phyloP scores from a whole-genome alignment of 2,329 filamentous ascomycete genomes.

The Domatiomyces globalis region DNA sequence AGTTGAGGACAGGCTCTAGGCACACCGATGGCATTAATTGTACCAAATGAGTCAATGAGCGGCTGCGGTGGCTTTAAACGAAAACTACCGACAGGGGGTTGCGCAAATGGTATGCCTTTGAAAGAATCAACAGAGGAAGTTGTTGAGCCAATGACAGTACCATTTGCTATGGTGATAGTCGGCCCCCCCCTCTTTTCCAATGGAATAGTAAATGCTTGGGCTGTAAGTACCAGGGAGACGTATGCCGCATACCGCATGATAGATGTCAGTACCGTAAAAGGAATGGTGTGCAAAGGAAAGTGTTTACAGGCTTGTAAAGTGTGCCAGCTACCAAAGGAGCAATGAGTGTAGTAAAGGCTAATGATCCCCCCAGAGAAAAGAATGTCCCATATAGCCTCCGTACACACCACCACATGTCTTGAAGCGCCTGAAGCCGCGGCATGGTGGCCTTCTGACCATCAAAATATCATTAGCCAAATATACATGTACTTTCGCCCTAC shows the following conservation, averaged over 20 bases:
- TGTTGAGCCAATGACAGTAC: not conserved
- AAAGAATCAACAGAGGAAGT: constrained; percentile 4
- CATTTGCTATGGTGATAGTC: not conserved
- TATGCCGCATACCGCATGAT: not conserved
- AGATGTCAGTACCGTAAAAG: not conserved
- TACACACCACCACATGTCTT: not conserved
- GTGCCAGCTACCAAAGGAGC: too few species aligned
- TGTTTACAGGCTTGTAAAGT: too few species aligned
- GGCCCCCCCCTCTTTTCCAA: not conserved
- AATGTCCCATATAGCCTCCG: too few species aligned
- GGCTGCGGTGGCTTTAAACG: not conserved
- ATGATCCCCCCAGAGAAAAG: too few species aligned
- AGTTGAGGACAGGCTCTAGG: not conserved
- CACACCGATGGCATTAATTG: not conserved
- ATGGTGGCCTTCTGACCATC: not conserved
- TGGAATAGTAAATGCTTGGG: not conserved
- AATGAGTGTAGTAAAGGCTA: too few species aligned
- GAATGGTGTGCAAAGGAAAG: too few species aligned
- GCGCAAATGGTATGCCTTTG: constrained; percentile 21
- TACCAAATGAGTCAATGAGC: not conserved
- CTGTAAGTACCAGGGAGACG: not conserved
- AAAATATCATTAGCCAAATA: not conserved
- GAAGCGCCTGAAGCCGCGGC: not conserved
- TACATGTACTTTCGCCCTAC: not conserved
- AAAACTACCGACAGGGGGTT: constrained; percentile 2